Evolutionary conservation across 2,329 filamentous ascomycete genomes (phyloP), one percentile per base, ranked within the genome.

Genomic region (Aspergillus sojae): DNA sequence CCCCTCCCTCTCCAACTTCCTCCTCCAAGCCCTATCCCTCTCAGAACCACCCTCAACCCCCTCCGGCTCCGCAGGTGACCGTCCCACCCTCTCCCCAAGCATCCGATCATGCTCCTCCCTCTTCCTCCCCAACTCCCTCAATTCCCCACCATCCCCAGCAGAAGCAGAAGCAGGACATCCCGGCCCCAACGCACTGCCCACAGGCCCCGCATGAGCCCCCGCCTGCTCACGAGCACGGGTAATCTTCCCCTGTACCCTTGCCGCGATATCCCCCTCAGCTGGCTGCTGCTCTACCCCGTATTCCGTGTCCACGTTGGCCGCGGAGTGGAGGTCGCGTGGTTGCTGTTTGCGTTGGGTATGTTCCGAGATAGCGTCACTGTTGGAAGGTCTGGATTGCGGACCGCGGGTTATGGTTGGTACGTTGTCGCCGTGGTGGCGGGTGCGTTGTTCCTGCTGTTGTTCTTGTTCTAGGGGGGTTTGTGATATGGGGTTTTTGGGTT

Each of bases 201-300:
- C 75, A 5, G 75, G 66, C 7, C 74, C 75, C 2, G 75, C 72
- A 71, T 78, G 76, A 5, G 73, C 74, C n/a, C 74, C 74, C 6
- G 73, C 73, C 65, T 77, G 74, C 1, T 41, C 55, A 21, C 60
- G 16, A 28, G 61, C 58, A 14, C 68, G 65, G 61, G 69, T 67
- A 11, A 67, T 69, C 46, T 74, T 73, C 0, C 65, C 67, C 41
- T 72, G 41, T 3, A 78, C 77, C 0, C 72, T 63, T 9, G 71
- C 70, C 10, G 75, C 76, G 53, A 79, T 77, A 30, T 73, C 70
- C 1, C 76, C 76, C 59, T 79, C 76, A 0, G 68, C 62, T 0
- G 77, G 76, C 57, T 78, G 76, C 56, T 76, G 70, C 61, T 79
- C 77, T 4, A 78, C 71, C 0, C 76, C 77, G 43, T 78, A 77